Evolutionary conservation across 1,139 yeast genomes (phyloP).

Genomic region (Blastobotrys petasosporus): DNA sequence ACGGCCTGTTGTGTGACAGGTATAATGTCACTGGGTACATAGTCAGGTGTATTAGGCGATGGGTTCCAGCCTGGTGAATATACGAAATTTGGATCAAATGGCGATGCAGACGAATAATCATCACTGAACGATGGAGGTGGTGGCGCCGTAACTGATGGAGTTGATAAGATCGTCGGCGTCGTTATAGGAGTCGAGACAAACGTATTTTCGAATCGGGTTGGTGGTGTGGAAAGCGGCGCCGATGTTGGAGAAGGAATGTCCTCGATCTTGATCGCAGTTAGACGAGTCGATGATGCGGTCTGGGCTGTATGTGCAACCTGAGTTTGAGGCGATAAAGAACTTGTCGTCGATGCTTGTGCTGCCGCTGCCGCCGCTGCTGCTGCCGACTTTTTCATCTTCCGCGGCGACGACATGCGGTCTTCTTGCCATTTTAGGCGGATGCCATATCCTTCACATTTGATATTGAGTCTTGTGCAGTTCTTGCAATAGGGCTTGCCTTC

Average conservation of each 20-base stretch:
- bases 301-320: too few relatives aligned
- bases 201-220: too few relatives aligned
- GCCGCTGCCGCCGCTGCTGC: background rate
- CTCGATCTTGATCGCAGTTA: too few relatives aligned
- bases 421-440: slow-evolving; percentile 28
- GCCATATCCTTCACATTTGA: slow-evolving; percentile 28
- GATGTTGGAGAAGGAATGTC: too few relatives aligned
- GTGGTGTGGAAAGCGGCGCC: too few relatives aligned
- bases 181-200: too few relatives aligned
- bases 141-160: too few relatives aligned
- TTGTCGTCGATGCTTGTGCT: background rate
- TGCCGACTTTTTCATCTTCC: slow-evolving; percentile 2
- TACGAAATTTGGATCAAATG: slow-evolving; percentile 1
- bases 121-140: too few relatives aligned
- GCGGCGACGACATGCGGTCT: slow-evolving; percentile 9
- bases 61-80: slow-evolving; percentile 3
- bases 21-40: background rate
- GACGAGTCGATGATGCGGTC: too few relatives aligned
- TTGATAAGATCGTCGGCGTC: too few relatives aligned
- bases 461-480: slow-evolving; percentile 22
- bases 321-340: too few relatives aligned
- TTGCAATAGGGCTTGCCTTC: slow-evolving; percentile 54
- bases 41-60: background rate
- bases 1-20: background rate
- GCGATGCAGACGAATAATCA: background rate